Evolutionary conservation across 495 filamentous ascomycete species (phyloP), one percentile per base, ranked within the genome.

Genomic region (Penicillium samsonianum): DNA sequence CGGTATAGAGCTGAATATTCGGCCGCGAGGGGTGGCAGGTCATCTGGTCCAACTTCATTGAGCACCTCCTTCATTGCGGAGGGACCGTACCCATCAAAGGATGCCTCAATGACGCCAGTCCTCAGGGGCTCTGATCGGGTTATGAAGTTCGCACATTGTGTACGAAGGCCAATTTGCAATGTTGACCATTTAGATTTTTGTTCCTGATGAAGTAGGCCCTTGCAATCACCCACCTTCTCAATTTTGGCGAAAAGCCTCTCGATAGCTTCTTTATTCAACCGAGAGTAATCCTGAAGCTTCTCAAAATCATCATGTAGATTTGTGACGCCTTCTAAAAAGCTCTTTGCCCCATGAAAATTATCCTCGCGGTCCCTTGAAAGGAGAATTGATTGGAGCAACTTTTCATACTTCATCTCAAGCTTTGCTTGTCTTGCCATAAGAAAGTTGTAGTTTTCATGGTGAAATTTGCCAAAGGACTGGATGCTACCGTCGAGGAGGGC

Each of bases 271-370:
- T 57, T 28, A 43, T 65, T 64, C 20, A 55, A 51, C 25, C 26
- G 30, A 22, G 51, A 53, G 53, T 54, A 63, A n/a, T 42, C 55
- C 17, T 53, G 47, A 7, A 60, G 37, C 5, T 63, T 65, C 4
- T 16, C 40, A 2, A 64, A 22, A 22, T 60, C 56, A 17, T 57
- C 20, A 8, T 26, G 56, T 12, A 60, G 41, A 1, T 63, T 38
- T 19, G 33, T 26, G 22, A 16, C 43, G 22, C n/a, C 23, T 26
- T 28, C 20, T 2, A 46, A 4, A 7, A 46, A 28, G 4, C 2
- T 28, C 12, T n/a, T 46, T 30, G 12, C 22, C n/a, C 28, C 43
- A 16, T 26, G 23, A n/a, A 46, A 46, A 14, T 28, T 23, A 16
- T 25, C 11, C 11, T 11, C 26, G 3, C 16, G 6, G 26, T 46